phyloP scores from a whole-genome alignment of 1,284 basidiomycete species.

The Ceratobasidium papillatum region DNA sequence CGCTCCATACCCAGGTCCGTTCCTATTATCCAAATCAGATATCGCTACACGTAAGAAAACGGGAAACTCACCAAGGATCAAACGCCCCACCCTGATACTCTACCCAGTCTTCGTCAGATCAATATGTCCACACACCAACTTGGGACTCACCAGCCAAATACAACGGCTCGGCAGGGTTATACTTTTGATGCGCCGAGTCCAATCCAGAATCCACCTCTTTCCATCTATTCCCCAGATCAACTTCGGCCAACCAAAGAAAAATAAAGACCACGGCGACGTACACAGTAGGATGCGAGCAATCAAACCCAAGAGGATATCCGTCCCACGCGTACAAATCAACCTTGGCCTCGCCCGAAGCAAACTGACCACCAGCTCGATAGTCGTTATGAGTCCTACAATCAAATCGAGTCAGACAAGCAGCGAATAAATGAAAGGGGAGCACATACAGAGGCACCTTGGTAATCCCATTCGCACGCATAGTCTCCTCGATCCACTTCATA shows the following conservation, averaged over 20 bases:
- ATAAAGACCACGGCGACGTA: conserved; percentile 16
- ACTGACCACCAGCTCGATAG: conserved; percentile 11
- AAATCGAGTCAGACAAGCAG: not conserved
- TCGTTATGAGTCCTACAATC: conserved; percentile 39
- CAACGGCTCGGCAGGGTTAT: conserved; percentile 36
- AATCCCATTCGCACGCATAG: conserved; percentile 28
- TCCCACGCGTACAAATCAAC: conserved; percentile 40
- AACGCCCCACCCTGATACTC: conserved; percentile 38
- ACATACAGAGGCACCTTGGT: conserved; percentile 38
- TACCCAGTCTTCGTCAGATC: not conserved
- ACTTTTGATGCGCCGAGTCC: conserved; percentile 25
- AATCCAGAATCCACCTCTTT: conserved; percentile 22
- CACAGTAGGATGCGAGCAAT: conserved; percentile 25
- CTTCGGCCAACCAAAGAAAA: not conserved
- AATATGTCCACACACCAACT: not conserved
- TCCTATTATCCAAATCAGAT: conserved; percentile 50
- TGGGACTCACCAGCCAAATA: conserved; percentile 29
- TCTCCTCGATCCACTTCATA: conserved; percentile 27
- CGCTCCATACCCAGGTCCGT: conserved; percentile 29
- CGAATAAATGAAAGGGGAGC: not conserved
- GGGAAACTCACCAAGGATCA: conserved; percentile 27
- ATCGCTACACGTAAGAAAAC: not conserved
- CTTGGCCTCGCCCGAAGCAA: conserved; percentile 25
- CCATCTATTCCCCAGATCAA: not conserved
- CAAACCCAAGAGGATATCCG: conserved; percentile 38